Evolutionary conservation across 2,329 filamentous ascomycete species (phyloP).

Genomic region (Cercospora sojina): DNA sequence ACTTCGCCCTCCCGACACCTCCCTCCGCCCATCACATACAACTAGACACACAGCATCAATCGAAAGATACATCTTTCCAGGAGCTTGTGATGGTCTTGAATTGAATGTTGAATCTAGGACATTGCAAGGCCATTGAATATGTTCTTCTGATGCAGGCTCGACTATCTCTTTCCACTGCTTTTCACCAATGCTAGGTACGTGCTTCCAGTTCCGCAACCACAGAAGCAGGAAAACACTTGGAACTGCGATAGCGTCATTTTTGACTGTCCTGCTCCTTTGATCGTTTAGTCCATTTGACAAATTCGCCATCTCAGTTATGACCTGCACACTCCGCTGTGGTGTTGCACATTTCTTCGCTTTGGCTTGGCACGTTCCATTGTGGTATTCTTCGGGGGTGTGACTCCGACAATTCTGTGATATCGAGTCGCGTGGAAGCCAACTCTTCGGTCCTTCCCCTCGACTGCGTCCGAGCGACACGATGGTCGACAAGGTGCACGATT

Average conservation of each 20-base stretch:
- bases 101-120: not conserved
- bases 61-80: too few species aligned
- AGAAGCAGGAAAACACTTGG: not conserved
- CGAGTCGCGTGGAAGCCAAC: not conserved
- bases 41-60: too few species aligned
- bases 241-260: not conserved
- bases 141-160: not conserved
- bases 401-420: not conserved
- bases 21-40: not conserved
- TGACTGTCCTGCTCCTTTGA: not conserved
- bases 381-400: not conserved
- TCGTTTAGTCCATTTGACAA: not conserved
- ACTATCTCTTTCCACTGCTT: not conserved
- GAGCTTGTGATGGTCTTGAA: not conserved
- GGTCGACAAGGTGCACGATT: not conserved
- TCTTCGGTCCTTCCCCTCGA: not conserved
- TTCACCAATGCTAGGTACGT: not conserved
- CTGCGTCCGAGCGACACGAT: not conserved
- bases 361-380: not conserved
- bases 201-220: not conserved
- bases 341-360: not conserved
- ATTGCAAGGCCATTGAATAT: not conserved
- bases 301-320: not conserved
- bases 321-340: not conserved
- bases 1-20: not conserved